Evolutionary conservation across 225 moss, liverwort and hornwort species (phyloP).

Genomic region (Climacium dendroides): DNA sequence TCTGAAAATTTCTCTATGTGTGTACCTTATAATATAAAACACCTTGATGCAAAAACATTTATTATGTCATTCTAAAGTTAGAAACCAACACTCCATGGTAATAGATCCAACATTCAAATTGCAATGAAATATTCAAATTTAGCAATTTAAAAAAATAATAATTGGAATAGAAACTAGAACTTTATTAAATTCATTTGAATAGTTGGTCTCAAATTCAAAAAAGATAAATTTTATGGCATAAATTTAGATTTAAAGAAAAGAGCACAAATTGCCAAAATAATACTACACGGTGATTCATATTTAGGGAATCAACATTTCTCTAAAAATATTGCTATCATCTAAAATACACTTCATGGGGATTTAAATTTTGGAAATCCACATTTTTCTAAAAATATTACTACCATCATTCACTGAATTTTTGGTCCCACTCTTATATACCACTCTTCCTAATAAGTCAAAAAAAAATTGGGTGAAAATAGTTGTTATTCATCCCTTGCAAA

Average conservation of each 20-base stretch:
- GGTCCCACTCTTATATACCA: not conserved
- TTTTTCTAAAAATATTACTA: not conserved
- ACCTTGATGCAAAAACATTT: not conserved
- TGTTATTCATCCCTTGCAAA: rapidly evolving
- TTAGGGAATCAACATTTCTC: not conserved
- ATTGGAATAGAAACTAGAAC: not conserved
- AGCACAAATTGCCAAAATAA: not conserved
- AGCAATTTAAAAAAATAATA: rapidly evolving
- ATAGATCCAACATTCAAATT: too few relatives aligned
- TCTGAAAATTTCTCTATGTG: rapidly evolving
- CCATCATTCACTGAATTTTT: not conserved
- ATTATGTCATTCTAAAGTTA: not conserved
- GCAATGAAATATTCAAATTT: too few relatives aligned
- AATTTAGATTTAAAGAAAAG: too few relatives aligned
- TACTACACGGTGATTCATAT: rapidly evolving
- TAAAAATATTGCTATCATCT: not conserved
- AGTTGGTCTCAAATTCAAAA: not conserved
- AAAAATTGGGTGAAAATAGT: not conserved
- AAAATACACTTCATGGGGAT: not conserved
- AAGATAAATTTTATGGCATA: not conserved
- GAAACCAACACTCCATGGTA: too few relatives aligned
- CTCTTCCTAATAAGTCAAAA: not conserved
- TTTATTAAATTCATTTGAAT: not conserved
- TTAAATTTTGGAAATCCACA: rapidly evolving
- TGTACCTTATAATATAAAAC: not conserved